These are phyloP conservation scores for Claviceps purpurea DNA, from an alignment of 2,329 filamentous ascomycete genomes.

Conservation along the genomic window DNA sequence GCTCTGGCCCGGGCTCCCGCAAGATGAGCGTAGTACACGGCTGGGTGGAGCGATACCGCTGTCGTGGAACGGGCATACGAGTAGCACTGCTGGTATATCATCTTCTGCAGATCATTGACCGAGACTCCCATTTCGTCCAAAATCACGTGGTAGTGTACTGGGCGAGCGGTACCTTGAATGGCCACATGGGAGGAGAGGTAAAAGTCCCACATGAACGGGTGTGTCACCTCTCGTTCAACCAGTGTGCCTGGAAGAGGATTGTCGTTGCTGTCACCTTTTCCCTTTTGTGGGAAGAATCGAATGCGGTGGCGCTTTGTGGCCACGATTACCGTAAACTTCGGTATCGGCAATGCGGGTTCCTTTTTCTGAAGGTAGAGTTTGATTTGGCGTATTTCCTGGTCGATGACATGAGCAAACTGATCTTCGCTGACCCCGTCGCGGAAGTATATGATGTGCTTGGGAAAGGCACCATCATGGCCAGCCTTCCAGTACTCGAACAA, in stretches of 20 bases:
- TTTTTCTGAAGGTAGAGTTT: slow-evolving; percentile 40
- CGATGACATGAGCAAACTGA: slow-evolving; percentile 67
- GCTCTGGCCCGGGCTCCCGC: slow-evolving; percentile 66
- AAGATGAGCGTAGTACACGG: slow-evolving; percentile 92
- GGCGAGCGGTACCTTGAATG: slow-evolving; percentile 86
- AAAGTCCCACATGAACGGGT: slow-evolving; percentile 84
- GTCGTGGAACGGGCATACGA: slow-evolving; percentile 88
- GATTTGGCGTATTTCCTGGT: slow-evolving; percentile 64
- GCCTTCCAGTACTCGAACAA: slow-evolving; percentile 54
- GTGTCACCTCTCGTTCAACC: slow-evolving; percentile 80
- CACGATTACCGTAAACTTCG: slow-evolving; percentile 74
- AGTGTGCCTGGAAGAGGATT: slow-evolving; percentile 81
- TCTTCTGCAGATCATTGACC: slow-evolving; percentile 60
- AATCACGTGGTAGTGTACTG: slow-evolving; percentile 84
- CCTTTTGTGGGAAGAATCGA: slow-evolving; percentile 67
- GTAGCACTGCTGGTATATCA: slow-evolving; percentile 93
- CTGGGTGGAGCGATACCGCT: slow-evolving; percentile 76
- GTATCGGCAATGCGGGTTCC: slow-evolving; percentile 20
- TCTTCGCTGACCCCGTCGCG: slow-evolving; percentile 86
- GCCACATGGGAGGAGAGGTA: slow-evolving; percentile 52
- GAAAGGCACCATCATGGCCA: slow-evolving; percentile 29
- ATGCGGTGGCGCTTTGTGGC: slow-evolving; percentile 92
- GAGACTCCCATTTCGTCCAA: slow-evolving; percentile 62
- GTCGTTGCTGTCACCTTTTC: slow-evolving; percentile 54
- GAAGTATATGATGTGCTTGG: slow-evolving; percentile 76